Conservation (phyloP, 1,284 basidiomycete genomes). For the Leccinum huronense region DNA sequence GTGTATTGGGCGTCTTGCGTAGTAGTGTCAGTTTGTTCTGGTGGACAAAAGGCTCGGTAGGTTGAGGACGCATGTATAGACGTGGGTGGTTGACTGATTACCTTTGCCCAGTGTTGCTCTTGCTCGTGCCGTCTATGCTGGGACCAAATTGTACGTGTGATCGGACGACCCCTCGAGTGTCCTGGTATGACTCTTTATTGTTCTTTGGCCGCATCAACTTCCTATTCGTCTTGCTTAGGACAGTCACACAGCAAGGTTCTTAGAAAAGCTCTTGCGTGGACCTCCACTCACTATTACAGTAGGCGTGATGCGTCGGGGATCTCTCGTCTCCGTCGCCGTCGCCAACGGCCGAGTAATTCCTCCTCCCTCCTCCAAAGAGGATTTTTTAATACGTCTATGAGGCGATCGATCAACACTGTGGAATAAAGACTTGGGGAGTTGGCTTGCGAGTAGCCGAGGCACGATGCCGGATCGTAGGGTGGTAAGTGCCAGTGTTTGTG, state of each 20-base stretch:
- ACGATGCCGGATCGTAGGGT: too few relatives aligned
- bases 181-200: conserved; percentile 36
- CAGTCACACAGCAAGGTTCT: conserved; percentile 57
- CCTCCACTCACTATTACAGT: conserved; percentile 27
- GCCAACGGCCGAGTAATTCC: too few relatives aligned
- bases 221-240: conserved; percentile 36
- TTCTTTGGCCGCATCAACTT: neutral
- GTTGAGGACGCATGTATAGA: neutral
- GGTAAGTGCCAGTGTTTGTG: too few relatives aligned
- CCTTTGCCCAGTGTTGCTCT: conserved; percentile 45
- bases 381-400: too few relatives aligned
- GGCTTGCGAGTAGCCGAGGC: too few relatives aligned
- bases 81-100: conserved; percentile 1
- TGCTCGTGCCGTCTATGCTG: conserved; percentile 54
- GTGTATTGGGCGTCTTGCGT: neutral
- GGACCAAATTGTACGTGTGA: conserved; percentile 47
- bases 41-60: conserved; percentile 53
- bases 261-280: conserved; percentile 54
- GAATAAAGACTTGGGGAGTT: too few relatives aligned
- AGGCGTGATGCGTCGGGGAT: too few relatives aligned
- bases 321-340: too few relatives aligned
- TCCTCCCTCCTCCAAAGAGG: too few relatives aligned
- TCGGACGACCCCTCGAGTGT: conserved; percentile 61
- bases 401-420: too few relatives aligned
- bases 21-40: conserved; percentile 49